Base-by-base conservation (phyloP, 495 filamentous ascomycete species). In the Talaromyces stipitatus region DNA sequence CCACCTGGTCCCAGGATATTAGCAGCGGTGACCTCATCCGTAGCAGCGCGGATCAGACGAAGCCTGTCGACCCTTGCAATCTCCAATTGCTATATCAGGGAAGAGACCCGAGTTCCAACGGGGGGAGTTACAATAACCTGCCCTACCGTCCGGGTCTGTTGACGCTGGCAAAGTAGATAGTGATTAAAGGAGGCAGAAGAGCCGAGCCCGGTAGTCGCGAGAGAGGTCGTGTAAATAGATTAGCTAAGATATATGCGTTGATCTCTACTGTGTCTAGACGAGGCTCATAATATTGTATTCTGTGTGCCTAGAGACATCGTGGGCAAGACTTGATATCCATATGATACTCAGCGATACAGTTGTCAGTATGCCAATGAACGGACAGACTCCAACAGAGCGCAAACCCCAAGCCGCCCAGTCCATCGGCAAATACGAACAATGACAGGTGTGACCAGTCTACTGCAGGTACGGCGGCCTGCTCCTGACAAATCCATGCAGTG, bases 1-100 rank as follows among this genome's bases (percentile, higher is more conserved):
- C 79, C 1, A 75, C 73, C 45, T 87, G 84, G 84, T 84, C 82
- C 43, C 75, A 82, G 64, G 81, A 84, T 56, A 85, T 87, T 64
- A 83, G 78, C 58, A 81, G 83, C 55, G 84, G 84, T 14, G 82
- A 85, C 50, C 58, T 86, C 41, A 66, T 87, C 24, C 72, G 82
- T 56, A 65, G 24, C 50, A 79, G 72, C 53, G 58, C 74, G 4
- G 82, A 86, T 60, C 76, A 86, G 65, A 84, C 78, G 2, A 75
- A 79, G 67, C 73, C 74, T 10, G 61, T 85, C 29, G 77, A 82
- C 57, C 69, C 78, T 4, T 84, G 82, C 67, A 83, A 84, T 58
- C 63, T 84, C 62, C 75, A 82, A 62, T 62, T 84, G 50, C 70
- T 85, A 20, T 85, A 83, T 56, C 82, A 85, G 69, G 82, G 82